Evolutionary conservation across 495 filamentous ascomycete species (phyloP).

Genomic region (Aspergillus sclerotioniger): DNA sequence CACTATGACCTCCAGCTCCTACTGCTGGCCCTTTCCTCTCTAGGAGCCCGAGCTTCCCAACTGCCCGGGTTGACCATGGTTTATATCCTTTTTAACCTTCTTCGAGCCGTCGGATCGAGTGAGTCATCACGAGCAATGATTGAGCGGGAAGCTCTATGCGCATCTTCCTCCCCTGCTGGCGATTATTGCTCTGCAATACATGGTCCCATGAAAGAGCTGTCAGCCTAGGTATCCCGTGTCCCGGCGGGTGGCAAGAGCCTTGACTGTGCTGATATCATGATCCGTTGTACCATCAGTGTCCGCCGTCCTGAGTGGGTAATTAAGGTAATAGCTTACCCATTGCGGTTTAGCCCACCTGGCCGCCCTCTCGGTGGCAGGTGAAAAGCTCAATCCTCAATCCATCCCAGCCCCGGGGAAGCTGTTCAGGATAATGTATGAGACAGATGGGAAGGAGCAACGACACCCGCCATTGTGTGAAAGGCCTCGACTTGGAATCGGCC

Average conservation of each 20-base stretch:
- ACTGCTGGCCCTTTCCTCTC: too few relatives aligned
- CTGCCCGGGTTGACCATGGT: background rate
- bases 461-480: too few relatives aligned
- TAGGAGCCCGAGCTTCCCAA: too few relatives aligned
- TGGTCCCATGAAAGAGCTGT: background rate
- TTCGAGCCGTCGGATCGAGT: background rate
- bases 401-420: too few relatives aligned
- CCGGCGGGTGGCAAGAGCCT: background rate
- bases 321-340: background rate
- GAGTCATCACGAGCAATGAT: background rate
- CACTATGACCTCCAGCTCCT: too few relatives aligned
- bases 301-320: background rate
- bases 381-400: too few relatives aligned
- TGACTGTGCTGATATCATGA: conserved; percentile 8
- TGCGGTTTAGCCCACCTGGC: too few relatives aligned
- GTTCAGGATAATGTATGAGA: too few relatives aligned
- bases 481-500: background rate
- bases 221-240: background rate
- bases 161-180: background rate
- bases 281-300: background rate
- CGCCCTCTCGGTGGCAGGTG: too few relatives aligned
- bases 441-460: too few relatives aligned
- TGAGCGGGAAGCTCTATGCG: background rate
- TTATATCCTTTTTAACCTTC: background rate
- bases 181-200: background rate